These are phyloP conservation scores for Apophysomyces variabilis DNA, from an alignment of 371 early-diverging fungal genomes.

Conservation along the genomic window DNA sequence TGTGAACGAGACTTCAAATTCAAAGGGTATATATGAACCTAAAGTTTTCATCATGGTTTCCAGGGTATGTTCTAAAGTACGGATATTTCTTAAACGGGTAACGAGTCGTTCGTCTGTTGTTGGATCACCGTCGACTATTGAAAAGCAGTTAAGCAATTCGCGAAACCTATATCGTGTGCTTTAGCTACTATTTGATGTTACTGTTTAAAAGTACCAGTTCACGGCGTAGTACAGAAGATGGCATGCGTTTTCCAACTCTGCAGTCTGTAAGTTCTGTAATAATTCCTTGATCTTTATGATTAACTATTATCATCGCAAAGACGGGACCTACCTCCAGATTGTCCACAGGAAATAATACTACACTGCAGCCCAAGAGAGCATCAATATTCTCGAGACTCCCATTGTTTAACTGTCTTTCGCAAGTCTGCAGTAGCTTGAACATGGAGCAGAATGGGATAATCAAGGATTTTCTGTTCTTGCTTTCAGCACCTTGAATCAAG, in stretches of 20 bases:
- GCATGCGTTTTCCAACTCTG: constrained; percentile 42
- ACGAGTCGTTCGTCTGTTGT: constrained; percentile 36
- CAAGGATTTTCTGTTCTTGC: constrained; percentile 37
- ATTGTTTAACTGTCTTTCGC: constrained; percentile 62
- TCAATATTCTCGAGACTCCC: constrained; percentile 71
- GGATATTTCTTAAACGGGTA: constrained; percentile 33
- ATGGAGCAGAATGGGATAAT: constrained; percentile 68
- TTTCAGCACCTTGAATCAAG: constrained; percentile 26
- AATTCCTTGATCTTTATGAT: neutral
- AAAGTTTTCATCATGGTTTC: constrained; percentile 38
- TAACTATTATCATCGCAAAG: neutral
- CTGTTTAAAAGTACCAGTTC: constrained; percentile 55
- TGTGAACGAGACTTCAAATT: constrained; percentile 21
- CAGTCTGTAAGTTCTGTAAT: constrained; percentile 18
- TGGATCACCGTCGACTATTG: constrained; percentile 40
- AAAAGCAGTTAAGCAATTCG: constrained; percentile 74
- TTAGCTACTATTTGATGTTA: neutral
- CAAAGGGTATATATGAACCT: constrained; percentile 52
- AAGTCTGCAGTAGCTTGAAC: constrained; percentile 75
- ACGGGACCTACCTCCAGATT: constrained; percentile 36
- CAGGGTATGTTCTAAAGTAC: constrained; percentile 50
- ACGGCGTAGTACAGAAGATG: constrained; percentile 61
- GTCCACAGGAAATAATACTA: constrained; percentile 56
- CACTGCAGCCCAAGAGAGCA: constrained; percentile 74
- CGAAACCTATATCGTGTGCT: constrained; percentile 61